Evolutionary conservation across 208 protist species (phyloP).

Genomic region (Crithidia bombi): DNA sequence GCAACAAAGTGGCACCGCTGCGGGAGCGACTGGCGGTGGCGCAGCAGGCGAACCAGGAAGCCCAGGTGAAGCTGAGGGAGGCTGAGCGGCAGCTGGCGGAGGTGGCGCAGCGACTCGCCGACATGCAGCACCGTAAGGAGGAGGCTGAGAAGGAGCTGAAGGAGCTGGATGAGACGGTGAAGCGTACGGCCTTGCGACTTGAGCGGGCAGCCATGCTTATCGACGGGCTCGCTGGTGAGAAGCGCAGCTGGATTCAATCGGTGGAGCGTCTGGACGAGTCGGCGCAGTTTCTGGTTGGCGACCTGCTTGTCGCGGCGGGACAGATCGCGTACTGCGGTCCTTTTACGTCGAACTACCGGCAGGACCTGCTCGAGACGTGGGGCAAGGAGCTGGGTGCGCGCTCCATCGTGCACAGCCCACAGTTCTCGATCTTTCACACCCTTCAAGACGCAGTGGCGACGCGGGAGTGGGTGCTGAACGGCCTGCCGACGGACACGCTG

Average conservation of each 20-base stretch:
- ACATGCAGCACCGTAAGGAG: constrained; percentile 94
- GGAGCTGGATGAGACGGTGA: constrained; percentile 93
- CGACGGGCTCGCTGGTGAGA: constrained; percentile 96
- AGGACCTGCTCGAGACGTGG: constrained; percentile 89
- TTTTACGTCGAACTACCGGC: constrained; percentile 95
- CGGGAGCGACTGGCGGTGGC: constrained; percentile 88
- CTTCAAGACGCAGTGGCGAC: constrained; percentile 96
- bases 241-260: constrained; percentile 92
- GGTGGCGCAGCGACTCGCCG: constrained; percentile 93
- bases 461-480: constrained; percentile 94
- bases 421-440: constrained; percentile 89
- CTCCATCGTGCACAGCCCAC: constrained; percentile 82
- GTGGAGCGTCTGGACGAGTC: constrained; percentile 89
- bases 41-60: constrained; percentile 92
- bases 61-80: constrained; percentile 89
- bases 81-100: constrained; percentile 90
- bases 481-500: constrained; percentile 96
- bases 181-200: constrained; percentile 95
- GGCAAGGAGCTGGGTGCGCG: constrained; percentile 65
- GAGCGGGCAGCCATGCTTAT: constrained; percentile 96
- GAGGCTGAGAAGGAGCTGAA: constrained; percentile 94
- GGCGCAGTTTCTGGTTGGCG: constrained; percentile 92
- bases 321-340: constrained; percentile 97
- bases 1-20: constrained; percentile 95
- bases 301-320: constrained; percentile 96